phyloP scores from a whole-genome alignment of 805 yeast genomes.

The Cyberlindnera subsufficiens region DNA sequence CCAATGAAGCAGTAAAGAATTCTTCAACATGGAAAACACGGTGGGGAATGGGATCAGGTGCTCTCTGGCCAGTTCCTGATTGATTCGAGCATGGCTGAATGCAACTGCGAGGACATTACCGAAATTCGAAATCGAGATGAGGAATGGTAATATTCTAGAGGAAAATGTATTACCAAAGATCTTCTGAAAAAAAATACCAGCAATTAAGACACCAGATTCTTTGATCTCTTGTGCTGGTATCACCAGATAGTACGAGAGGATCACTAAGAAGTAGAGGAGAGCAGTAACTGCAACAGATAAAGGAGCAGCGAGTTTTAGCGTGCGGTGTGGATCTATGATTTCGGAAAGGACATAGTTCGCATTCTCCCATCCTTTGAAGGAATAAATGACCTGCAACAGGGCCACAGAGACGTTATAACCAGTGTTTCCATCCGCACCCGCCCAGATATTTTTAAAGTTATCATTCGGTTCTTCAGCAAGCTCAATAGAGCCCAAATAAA shows the following conservation, averaged over 20 bases:
- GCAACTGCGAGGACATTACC: conserved; percentile 64
- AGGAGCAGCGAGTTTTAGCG: conserved; percentile 57
- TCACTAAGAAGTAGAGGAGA: conserved; percentile 48
- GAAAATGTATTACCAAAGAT: conserved; percentile 53
- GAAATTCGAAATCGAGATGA: conserved; percentile 55
- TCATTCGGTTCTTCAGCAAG: conserved; percentile 20
- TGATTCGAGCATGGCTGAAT: conserved; percentile 54
- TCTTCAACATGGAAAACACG: conserved; percentile 36
- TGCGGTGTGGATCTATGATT: conserved; percentile 48
- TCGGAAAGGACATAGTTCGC: conserved; percentile 60
- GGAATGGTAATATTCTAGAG: conserved; percentile 43
- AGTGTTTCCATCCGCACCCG: conserved; percentile 32
- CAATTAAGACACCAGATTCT: conserved; percentile 56
- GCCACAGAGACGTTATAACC: conserved; percentile 54
- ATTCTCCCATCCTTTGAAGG: conserved; percentile 69
- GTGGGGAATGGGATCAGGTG: conserved; percentile 43
- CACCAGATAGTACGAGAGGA: conserved; percentile 45
- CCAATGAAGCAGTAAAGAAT: conserved; percentile 51
- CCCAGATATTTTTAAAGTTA: conserved; percentile 33
- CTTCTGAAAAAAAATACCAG: conserved; percentile 54
- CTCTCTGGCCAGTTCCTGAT: conserved; percentile 50
- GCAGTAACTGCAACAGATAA: conserved; percentile 49
- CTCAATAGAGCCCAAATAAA: conserved; percentile 28
- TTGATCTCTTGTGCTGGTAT: conserved; percentile 39
- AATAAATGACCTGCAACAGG: conserved; percentile 51